Base-by-base conservation (phyloP, 495 filamentous ascomycete species). In the Aspergillus panamensis region DNA sequence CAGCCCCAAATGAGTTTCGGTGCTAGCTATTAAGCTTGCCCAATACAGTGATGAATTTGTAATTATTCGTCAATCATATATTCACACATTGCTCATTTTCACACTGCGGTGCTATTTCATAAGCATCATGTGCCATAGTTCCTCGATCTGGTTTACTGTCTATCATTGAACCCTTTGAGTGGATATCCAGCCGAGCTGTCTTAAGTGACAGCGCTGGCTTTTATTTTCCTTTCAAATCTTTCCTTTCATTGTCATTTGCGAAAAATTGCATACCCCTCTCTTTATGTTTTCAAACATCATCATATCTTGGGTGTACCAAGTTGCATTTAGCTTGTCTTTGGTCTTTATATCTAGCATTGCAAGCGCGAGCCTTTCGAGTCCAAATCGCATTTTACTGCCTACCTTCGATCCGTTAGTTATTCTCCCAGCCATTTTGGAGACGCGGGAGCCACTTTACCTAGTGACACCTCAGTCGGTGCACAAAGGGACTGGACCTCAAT, bases 181-280 rank as follows among this genome's bases (percentile, higher is more conserved):
- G 53, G 56, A 53, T 53, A 21, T 16, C 50, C 53, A 51, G 44
- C 53, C 52, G 42, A 51, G 44, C 53, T 51, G 42, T 44, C 48
- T 57, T 49, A 12, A 37, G 40, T 32, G 48, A 47, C 48, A 49
- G 30, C 30, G 33, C 56, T 56, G 51, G 45, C 8, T 32, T 45
- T 31, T 33, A 39, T 53, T 58, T 53, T 44, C 45, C 37, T 55
- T 44, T 30, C 40, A 7, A 33, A 19, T 67, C 68, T 62, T 63
- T 58, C 62, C 67, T 60, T 52, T 65, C 58, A 9, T 10, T 61
- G 57, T 68, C 58, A 64, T 59, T 55, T 60, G 65, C 60, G 50
- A 70, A 73, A 75, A 74, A 73, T 68, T 75, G 74, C 74, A 77
- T 77, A 77, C 74, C 73, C 74, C 63, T 69, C 62, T 67, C 63